Percentiles rank a stretch among this genome's conserved stretches.
These are phyloP conservation scores for Plectosphaerella plurivora DNA, from an alignment of 2,329 filamentous ascomycete species.

Conservation along the genomic window DNA sequence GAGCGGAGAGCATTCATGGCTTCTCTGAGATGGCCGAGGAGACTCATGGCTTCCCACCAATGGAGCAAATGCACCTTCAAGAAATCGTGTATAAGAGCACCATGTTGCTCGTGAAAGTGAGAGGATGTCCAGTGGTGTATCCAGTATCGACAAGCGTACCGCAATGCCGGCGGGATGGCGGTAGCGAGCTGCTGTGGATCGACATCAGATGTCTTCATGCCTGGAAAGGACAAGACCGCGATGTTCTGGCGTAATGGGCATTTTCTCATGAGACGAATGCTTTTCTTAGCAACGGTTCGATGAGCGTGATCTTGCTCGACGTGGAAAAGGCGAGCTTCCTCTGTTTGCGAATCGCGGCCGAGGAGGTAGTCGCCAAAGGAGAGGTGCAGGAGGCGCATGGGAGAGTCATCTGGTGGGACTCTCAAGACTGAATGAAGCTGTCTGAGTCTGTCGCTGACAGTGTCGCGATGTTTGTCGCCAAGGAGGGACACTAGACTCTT, in stretches of 20 bases:
- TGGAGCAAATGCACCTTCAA: constrained; percentile 32
- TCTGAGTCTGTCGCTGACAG: constrained; percentile 16
- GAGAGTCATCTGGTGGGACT: constrained; percentile 17
- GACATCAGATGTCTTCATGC: constrained; percentile 16
- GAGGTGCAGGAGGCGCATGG: constrained; percentile 24
- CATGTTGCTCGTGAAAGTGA: constrained; percentile 17
- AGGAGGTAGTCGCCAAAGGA: constrained; percentile 34
- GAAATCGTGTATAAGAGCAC: constrained; percentile 24
- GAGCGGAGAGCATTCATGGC: constrained; percentile 6
- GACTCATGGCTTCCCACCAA: constrained; percentile 33
- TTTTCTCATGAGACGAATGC: constrained; percentile 26
- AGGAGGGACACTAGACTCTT: constrained; percentile 21
- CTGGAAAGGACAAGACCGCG: constrained; percentile 22
- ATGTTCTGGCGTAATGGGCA: constrained; percentile 27
- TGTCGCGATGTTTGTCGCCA: constrained; percentile 4
- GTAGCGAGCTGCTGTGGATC: constrained; percentile 14
- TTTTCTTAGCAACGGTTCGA: constrained; percentile 22
- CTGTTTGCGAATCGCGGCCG: constrained; percentile 16
- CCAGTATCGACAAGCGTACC: constrained; percentile 37
- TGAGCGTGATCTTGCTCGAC: constrained; percentile 28
- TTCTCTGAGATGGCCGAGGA: constrained; percentile 18
- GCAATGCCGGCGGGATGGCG: constrained; percentile 22
- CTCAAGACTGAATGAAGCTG: constrained; percentile 28
- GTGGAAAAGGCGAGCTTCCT: constrained; percentile 21
- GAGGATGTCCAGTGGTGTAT: constrained; percentile 24